Evolutionary conservation across 2,329 filamentous ascomycete genomes (phyloP).

Genomic region (Alternaria dauci): DNA sequence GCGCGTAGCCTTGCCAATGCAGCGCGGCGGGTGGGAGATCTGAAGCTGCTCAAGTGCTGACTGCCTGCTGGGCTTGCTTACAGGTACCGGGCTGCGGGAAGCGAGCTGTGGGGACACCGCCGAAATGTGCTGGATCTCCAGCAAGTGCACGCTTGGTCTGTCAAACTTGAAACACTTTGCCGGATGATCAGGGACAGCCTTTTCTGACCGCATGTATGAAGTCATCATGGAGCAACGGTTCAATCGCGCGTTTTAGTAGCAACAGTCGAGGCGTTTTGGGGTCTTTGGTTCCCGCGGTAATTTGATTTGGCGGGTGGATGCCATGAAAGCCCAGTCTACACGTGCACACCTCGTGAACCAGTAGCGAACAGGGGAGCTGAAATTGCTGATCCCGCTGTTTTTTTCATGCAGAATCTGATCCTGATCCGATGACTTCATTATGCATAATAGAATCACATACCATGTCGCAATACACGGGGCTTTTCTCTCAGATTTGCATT

Average conservation of each 20-base stretch:
- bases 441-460: neutral
- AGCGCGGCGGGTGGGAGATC: constrained; percentile 2
- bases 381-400: constrained; percentile 17
- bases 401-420: neutral
- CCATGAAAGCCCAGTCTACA: neutral
- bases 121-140: constrained; percentile 11
- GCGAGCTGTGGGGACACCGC: constrained; percentile 5
- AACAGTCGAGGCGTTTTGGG: neutral
- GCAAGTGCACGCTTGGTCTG: neutral
- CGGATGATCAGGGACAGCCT: constrained; percentile 20
- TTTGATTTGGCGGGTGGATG: neutral
- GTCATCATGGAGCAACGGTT: constrained; percentile 11
- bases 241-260: neutral
- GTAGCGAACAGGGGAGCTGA: constrained; percentile 9
- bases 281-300: neutral
- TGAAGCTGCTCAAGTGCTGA: neutral
- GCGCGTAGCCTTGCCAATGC: constrained; percentile 7
- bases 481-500: constrained; percentile 5
- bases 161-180: constrained; percentile 22
- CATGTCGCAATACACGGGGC: constrained; percentile 2
- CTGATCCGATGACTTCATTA: constrained; percentile 1
- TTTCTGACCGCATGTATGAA: constrained; percentile 22
- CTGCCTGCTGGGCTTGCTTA: neutral
- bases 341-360: constrained; percentile 1
- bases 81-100: constrained; percentile 11